These are phyloP conservation scores for Zygoascus tannicola DNA, from an alignment of 805 yeast genomes.

Conservation along the genomic window DNA sequence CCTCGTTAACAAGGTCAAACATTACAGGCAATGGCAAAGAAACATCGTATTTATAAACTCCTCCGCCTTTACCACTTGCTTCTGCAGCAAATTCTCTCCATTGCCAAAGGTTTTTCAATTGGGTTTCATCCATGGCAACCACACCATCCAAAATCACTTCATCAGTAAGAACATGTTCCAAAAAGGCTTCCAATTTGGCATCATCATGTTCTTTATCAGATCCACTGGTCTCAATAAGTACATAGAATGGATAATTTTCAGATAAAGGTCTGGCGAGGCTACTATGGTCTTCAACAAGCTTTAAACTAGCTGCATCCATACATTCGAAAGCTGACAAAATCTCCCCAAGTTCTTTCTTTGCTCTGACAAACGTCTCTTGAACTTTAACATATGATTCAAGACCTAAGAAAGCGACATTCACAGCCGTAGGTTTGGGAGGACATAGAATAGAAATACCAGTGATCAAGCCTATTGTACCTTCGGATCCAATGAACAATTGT, in stretches of 20 bases:
- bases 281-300: conserved; percentile 37
- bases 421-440: conserved; percentile 78
- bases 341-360: conserved; percentile 72
- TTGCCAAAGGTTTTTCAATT: conserved; percentile 72
- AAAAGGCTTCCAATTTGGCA: conserved; percentile 73
- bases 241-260: conserved; percentile 75
- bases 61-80: conserved; percentile 76
- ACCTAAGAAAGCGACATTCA: conserved; percentile 83
- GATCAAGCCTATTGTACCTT: conserved; percentile 84
- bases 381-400: conserved; percentile 76
- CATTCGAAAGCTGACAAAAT: conserved; percentile 88
- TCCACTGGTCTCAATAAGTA: conserved; percentile 92
- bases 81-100: conserved; percentile 96
- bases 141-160: conserved; percentile 88
- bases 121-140: conserved; percentile 91
- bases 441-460: conserved; percentile 87
- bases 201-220: conserved; percentile 90
- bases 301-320: conserved; percentile 69
- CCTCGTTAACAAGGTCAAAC: conserved; percentile 74
- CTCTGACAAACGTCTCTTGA: conserved; percentile 67
- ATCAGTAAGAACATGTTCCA: conserved; percentile 76
- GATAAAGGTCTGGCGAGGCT: conserved; percentile 66
- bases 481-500: conserved; percentile 88
- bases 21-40: conserved; percentile 77
- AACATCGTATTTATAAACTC: conserved; percentile 95